Evolutionary conservation across 2,329 filamentous ascomycete genomes (phyloP).

Genomic region (Colletotrichum sidae): DNA sequence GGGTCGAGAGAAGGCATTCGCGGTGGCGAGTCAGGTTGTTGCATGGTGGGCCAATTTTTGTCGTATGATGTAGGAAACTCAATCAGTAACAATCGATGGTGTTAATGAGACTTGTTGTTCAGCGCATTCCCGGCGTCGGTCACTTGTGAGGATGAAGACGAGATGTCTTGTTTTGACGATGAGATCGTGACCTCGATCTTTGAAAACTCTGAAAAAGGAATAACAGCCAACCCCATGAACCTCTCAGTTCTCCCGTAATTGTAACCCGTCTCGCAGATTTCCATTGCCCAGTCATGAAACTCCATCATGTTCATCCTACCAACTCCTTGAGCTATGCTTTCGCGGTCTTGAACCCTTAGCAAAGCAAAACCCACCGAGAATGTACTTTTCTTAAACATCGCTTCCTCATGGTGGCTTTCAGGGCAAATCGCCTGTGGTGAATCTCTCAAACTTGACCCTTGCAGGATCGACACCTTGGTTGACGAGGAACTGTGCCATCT

Average conservation of each 20-base stretch:
- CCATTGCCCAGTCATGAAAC: conserved; percentile 14
- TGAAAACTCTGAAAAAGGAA: neutral
- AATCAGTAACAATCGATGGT: neutral
- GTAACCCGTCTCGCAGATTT: conserved; percentile 7
- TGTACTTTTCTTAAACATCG: neutral
- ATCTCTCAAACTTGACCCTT: conserved; percentile 59
- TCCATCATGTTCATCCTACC: conserved; percentile 12
- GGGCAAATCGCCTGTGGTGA: conserved; percentile 58
- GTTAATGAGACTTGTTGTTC: neutral
- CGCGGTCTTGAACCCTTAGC: neutral
- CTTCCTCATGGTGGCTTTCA: conserved; percentile 28
- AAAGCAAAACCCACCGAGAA: no score
- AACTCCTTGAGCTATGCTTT: neutral
- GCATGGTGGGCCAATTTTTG: conserved; percentile 12
- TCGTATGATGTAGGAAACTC: conserved; percentile 18
- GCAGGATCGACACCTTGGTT: conserved; percentile 51
- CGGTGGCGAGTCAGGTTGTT: conserved; percentile 19
- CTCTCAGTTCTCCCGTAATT: neutral
- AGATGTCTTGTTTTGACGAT: no score
- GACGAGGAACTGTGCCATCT: conserved; percentile 58
- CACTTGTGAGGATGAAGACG: no score
- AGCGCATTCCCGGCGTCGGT: neutral
- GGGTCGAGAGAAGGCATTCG: neutral
- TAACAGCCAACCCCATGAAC: neutral
- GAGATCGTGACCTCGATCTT: no score